A percentile compares a stretch with the other conserved stretches of the same genome.
Conservation (phyloP, 192 early-diverging fungal species). For the Coemansia sp. region DNA sequence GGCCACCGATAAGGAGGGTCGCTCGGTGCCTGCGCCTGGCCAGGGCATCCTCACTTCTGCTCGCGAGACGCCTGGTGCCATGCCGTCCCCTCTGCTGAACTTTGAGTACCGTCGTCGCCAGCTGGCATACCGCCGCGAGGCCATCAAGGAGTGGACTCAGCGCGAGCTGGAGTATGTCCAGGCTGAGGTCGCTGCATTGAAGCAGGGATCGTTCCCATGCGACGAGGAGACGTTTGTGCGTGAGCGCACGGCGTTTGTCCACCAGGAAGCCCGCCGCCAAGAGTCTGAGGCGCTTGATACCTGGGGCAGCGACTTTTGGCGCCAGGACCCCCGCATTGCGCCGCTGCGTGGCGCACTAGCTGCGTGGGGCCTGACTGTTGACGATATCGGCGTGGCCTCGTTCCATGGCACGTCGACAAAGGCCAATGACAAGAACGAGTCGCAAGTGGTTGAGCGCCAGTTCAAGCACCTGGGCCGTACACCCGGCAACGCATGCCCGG, state of each 20-base stretch:
- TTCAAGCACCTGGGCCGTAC: conserved; percentile 82
- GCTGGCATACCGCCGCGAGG: conserved; percentile 44
- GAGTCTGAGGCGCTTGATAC: conserved; percentile 71
- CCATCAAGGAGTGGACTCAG: conserved; percentile 7
- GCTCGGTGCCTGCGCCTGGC: conserved; percentile 91
- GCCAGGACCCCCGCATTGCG: conserved; percentile 66
- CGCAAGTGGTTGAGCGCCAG: conserved; percentile 83
- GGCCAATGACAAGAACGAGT: conserved; percentile 96
- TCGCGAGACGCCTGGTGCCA: conserved; percentile 55
- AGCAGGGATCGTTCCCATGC: conserved; percentile 38
- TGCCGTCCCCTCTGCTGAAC: conserved; percentile 59
- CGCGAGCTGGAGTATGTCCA: conserved; percentile 54
- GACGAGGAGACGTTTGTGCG: conserved; percentile 55
- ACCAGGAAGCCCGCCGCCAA: conserved; percentile 63
- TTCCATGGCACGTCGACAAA: conserved; percentile 97
- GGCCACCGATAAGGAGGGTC: conserved; percentile 92
- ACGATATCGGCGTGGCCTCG: conserved; percentile 91
- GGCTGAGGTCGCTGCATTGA: conserved; percentile 33
- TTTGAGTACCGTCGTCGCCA: conserved; percentile 83
- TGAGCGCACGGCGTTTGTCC: conserved; percentile 47
- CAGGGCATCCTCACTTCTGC: conserved; percentile 91
- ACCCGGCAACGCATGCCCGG: conserved; percentile 73
- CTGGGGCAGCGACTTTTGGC: conserved; percentile 85
- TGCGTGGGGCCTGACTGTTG: conserved; percentile 81
- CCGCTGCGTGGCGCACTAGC: conserved; percentile 87